Evolutionary conservation across 306 rosid species (phyloP).

Genomic region (Rosa lucieae): DNA sequence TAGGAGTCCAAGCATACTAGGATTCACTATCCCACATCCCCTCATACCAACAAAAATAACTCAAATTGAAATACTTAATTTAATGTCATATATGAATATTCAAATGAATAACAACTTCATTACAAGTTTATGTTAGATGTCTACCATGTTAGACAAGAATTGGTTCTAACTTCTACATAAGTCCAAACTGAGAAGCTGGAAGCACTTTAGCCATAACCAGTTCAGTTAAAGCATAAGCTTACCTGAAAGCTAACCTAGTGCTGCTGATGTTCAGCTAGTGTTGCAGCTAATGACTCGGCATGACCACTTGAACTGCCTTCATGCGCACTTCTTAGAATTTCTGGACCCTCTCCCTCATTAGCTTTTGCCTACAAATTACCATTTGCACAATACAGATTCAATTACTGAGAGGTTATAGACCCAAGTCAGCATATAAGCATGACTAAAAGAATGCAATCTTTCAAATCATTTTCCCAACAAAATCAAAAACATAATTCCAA

Average conservation of each 20-base stretch:
- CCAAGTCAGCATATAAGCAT: slow-evolving; percentile 5
- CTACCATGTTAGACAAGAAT: neutral
- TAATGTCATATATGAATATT: neutral
- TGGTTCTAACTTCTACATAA: neutral
- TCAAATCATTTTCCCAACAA: neutral
- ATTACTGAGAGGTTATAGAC: slow-evolving; percentile 2
- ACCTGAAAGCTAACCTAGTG: slow-evolving; percentile 99
- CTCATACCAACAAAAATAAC: neutral
- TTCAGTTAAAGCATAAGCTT: slow-evolving; percentile 15
- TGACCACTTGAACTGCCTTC: slow-evolving; percentile 88
- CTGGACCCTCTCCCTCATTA: slow-evolving; percentile 99
- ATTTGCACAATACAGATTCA: slow-evolving; percentile 22
- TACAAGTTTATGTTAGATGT: neutral
- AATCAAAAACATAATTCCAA: neutral
- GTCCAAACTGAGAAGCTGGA: neutral
- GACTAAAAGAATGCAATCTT: neutral
- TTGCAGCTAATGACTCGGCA: slow-evolving; percentile 86
- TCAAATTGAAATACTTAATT: neutral
- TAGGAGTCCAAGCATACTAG: neutral
- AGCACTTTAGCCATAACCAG: slow-evolving; percentile 9
- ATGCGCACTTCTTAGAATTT: slow-evolving; percentile 69
- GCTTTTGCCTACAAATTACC: slow-evolving; percentile 74
- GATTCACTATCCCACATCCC: neutral
- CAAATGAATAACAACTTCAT: neutral
- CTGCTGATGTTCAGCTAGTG: slow-evolving; percentile 98